A percentile compares a stretch with the other conserved stretches of the same genome.
These are phyloP conservation scores for Sporothrix schenckii DNA, from an alignment of 2,329 filamentous ascomycete genomes.

Conservation along the genomic window DNA sequence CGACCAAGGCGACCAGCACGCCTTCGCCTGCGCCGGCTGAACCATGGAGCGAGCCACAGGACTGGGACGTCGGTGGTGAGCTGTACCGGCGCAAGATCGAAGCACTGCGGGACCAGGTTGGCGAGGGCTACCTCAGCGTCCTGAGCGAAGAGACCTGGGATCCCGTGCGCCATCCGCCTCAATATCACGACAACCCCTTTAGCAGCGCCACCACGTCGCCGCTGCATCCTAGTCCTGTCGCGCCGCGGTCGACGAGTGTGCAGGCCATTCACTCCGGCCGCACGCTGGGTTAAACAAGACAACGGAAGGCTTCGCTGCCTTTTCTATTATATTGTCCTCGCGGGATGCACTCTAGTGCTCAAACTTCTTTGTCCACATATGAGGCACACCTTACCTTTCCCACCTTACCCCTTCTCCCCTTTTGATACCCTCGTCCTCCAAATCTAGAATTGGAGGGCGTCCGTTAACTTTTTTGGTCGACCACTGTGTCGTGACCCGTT, in stretches of 20 bases:
- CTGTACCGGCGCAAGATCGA: conserved; percentile 88
- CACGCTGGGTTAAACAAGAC: conserved; percentile 49
- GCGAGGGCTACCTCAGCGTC: conserved; percentile 83
- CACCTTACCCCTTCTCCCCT: neutral
- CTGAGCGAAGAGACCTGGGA: conserved; percentile 77
- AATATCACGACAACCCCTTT: conserved; percentile 48
- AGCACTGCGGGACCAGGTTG: conserved; percentile 79
- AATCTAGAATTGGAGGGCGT: neutral
- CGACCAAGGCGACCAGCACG: conserved; percentile 11
- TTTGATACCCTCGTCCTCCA: conserved; percentile 18
- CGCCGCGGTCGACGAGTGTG: conserved; percentile 46
- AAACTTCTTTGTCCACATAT: neutral
- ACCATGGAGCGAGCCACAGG: conserved; percentile 50
- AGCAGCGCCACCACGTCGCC: conserved; percentile 43
- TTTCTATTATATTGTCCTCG: neutral
- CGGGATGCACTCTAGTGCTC: neutral
- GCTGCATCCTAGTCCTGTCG: conserved; percentile 45
- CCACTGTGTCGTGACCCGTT: neutral
- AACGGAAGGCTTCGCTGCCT: conserved; percentile 15
- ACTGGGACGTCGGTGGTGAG: conserved; percentile 72
- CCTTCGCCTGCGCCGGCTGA: neutral
- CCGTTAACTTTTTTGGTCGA: conserved; percentile 1
- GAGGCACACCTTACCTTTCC: neutral
- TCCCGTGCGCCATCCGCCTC: conserved; percentile 44
- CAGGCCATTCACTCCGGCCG: conserved; percentile 59